Evolutionary conservation across 441 rosid species (phyloP), one percentile per base, ranked within the genome.

Genomic region (Adansonia madagascariensis): DNA sequence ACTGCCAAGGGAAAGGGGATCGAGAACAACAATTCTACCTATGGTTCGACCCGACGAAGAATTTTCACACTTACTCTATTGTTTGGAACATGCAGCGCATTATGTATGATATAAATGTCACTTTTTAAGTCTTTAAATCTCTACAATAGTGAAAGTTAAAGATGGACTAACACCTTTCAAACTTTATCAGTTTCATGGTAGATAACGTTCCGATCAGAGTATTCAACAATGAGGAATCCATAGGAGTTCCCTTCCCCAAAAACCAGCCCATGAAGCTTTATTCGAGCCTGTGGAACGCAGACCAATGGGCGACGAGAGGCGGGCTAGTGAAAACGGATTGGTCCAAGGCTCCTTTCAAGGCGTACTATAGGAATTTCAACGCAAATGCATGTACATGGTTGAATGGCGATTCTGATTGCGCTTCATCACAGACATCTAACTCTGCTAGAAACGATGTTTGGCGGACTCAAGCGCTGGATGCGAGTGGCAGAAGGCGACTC

Each of bases 231-330:
- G 46, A 50, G 24, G 73, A 75, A 75, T 7, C 72, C 17, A 6
- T 11, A 8, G 78, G 78, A 22, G 61, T 75, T 53, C 63, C 64
- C 18, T 75, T 52, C 62, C 78, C 78, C 14, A 18, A 41, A 22
- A 75, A 52, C 59, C 78, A 75, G 59, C 52, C 72, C 20, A 75
- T 75, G 78, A 75, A n/a, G 64, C 10, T 75, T 17, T 75, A 75
- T 35, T 75, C 78, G 3, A 75, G 73, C 60, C 78, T 75, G 7
- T 75, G 78, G 78, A 24, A 75, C 20, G 78, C 78, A 1, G 77
- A 74, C 2, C 24, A 15, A 4, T 74, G 77, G 77, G 77, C 77
- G 10, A 75, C 77, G 10, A 75, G 78, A 49, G 71, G 78, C 8
- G 78, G 78, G 18, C 62, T 50, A 2, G 71, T 75, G 62, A 75